phyloP scores from a whole-genome alignment of 768 basidiomycete genomes.

The Termitomyces titanicus region DNA sequence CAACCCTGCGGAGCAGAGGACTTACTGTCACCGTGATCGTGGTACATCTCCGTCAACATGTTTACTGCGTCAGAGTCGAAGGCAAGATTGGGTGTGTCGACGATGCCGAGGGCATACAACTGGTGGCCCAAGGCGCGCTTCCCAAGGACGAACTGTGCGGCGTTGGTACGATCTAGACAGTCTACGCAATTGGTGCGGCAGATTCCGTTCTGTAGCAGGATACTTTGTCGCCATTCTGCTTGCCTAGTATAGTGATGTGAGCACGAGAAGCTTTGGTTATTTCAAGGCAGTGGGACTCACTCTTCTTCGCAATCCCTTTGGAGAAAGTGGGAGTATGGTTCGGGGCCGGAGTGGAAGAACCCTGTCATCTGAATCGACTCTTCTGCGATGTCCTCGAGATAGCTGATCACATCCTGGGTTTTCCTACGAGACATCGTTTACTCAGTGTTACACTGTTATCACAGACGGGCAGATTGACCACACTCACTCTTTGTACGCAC shows the following conservation, averaged over 20 bases:
- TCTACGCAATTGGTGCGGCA: constrained; percentile 96
- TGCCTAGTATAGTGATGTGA: constrained; percentile 14
- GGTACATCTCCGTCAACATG: constrained; percentile 98
- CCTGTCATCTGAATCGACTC: constrained; percentile 87
- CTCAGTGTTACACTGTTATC: no score
- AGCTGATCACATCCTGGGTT: constrained; percentile 93
- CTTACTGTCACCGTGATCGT: constrained; percentile 94
- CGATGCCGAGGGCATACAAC: constrained; percentile 88
- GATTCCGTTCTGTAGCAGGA: constrained; percentile 87
- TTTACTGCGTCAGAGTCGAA: constrained; percentile 95
- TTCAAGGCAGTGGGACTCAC: constrained; percentile 23
- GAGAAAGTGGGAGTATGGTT: constrained; percentile 72
- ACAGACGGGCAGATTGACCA: not conserved
- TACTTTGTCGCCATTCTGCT: constrained; percentile 54
- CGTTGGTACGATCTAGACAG: constrained; percentile 94
- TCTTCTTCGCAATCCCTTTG: constrained; percentile 42
- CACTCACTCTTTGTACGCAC: constrained; percentile 87
- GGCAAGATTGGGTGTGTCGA: constrained; percentile 77
- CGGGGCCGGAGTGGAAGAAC: constrained; percentile 93
- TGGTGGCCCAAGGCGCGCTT: constrained; percentile 95
- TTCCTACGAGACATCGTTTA: constrained; percentile 48
- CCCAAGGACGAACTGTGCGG: constrained; percentile 95
- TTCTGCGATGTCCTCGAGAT: constrained; percentile 92
- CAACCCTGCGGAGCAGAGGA: not conserved
- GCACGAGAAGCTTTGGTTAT: not conserved